A percentile compares a stretch with the other conserved stretches of the same genome.
Conservation (phyloP, 306 rosid species). For the Cucurbita ficifolia region DNA sequence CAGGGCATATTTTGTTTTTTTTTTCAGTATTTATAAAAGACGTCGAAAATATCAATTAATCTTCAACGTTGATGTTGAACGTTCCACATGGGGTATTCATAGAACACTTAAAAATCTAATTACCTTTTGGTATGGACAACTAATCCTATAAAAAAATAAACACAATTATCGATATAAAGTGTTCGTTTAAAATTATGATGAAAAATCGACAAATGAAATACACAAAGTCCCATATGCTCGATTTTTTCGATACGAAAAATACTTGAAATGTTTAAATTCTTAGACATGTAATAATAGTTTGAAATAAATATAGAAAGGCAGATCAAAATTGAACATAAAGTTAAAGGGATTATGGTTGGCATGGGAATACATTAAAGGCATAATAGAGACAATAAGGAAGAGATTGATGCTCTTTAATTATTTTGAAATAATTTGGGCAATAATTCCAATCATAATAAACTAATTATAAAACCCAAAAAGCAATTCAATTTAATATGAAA, state of each 20-base stretch:
- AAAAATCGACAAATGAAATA: too few species aligned
- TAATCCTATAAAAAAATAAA: too few species aligned
- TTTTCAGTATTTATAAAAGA: too few species aligned
- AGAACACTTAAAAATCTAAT: too few species aligned
- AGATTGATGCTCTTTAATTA: background rate
- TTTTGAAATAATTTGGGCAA: background rate
- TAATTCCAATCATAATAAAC: slow-evolving; percentile 21
- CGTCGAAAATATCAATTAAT: too few species aligned
- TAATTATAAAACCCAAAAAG: slow-evolving; percentile 28
- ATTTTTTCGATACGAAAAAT: background rate
- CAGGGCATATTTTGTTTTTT: too few species aligned
- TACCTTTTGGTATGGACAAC: background rate
- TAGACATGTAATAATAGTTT: background rate
- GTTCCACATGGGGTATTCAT: too few species aligned
- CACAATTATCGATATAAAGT: background rate
- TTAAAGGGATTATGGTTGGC: background rate
- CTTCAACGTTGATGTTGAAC: too few species aligned
- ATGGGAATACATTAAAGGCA: background rate
- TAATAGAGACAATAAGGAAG: background rate
- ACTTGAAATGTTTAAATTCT: background rate
- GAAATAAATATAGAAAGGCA: background rate
- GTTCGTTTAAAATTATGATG: too few species aligned
- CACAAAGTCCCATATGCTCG: too few species aligned
- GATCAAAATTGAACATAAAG: background rate
- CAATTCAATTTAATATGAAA: slow-evolving; percentile 17